Evolutionary conservation across 2,329 filamentous ascomycete species (phyloP).

Genomic region (Aspergillus arachidicola): DNA sequence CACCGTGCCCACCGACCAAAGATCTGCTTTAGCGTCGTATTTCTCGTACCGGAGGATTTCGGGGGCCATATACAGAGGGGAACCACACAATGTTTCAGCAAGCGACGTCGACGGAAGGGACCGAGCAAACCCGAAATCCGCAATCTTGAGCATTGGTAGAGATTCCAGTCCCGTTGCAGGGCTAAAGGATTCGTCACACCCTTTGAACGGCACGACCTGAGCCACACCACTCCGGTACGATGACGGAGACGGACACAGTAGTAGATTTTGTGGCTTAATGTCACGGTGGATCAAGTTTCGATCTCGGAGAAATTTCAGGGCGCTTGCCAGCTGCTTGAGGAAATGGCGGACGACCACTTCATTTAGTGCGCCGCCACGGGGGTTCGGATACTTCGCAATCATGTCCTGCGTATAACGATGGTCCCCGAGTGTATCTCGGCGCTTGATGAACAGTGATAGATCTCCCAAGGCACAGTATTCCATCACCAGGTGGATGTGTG

Average conservation of each 20-base stretch:
- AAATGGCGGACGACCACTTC: conserved; percentile 98
- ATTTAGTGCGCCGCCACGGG: conserved; percentile 80
- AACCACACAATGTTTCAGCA: conserved; percentile 94
- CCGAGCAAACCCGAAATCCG: conserved; percentile 97
- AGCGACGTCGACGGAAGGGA: conserved; percentile 87
- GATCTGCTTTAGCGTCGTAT: conserved; percentile 93
- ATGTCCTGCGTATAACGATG: conserved; percentile 85
- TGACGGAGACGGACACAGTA: conserved; percentile 78
- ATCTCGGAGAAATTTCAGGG: conserved; percentile 81
- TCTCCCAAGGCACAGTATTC: conserved; percentile 97
- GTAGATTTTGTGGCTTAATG: conserved; percentile 94
- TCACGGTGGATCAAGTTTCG: conserved; percentile 93
- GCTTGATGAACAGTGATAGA: conserved; percentile 93
- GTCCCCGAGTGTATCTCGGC: conserved; percentile 76
- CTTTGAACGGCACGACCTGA: conserved; percentile 71
- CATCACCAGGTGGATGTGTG: conserved; percentile 96
- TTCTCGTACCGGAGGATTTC: conserved; percentile 97
- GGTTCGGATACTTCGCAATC: conserved; percentile 89
- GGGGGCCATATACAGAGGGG: conserved; percentile 96
- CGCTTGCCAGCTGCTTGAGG: conserved; percentile 89
- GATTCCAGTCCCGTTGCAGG: conserved; percentile 80
- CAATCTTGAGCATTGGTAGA: conserved; percentile 93
- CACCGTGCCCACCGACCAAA: conserved; percentile 97
- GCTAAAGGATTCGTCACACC: conserved; percentile 77
- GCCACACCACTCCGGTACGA: conserved; percentile 67